Evolutionary conservation across 2,329 filamentous ascomycete species (phyloP).

Genomic region (Atkinsonella hypoxylon): DNA sequence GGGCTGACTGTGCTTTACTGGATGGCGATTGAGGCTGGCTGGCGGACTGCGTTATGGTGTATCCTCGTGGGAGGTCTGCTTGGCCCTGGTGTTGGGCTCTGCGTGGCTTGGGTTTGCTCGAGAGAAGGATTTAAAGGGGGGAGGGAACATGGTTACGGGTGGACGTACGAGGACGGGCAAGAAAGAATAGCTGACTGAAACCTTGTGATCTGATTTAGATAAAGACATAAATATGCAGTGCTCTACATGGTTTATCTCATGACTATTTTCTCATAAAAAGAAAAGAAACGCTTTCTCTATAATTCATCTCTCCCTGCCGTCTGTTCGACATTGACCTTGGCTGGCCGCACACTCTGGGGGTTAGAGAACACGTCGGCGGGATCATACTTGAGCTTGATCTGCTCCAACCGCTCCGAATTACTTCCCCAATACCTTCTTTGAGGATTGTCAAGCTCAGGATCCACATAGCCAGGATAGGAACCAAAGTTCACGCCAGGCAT

Average conservation of each 20-base stretch:
- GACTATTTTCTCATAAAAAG: too few relatives aligned
- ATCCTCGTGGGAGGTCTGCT: background rate
- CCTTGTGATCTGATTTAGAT: too few relatives aligned
- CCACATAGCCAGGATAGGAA: background rate
- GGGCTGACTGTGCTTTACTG: background rate
- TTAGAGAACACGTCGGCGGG: background rate
- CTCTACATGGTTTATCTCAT: too few relatives aligned
- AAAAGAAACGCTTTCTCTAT: background rate
- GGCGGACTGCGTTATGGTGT: background rate
- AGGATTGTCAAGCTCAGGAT: background rate
- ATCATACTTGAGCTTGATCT: background rate
- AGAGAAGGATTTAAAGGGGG: background rate
- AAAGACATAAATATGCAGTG: too few relatives aligned
- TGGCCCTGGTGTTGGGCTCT: background rate
- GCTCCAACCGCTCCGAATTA: background rate
- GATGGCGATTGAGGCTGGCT: background rate
- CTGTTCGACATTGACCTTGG: background rate
- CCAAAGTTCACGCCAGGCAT: background rate
- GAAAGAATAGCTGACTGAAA: background rate
- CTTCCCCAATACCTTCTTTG: background rate
- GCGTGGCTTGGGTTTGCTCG: background rate
- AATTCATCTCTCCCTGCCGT: background rate
- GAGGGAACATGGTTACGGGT: background rate
- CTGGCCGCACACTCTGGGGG: background rate
- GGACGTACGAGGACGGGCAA: background rate